phyloP scores from a whole-genome alignment of 208 protist genomes.

The Leishmania martiniquensis region DNA sequence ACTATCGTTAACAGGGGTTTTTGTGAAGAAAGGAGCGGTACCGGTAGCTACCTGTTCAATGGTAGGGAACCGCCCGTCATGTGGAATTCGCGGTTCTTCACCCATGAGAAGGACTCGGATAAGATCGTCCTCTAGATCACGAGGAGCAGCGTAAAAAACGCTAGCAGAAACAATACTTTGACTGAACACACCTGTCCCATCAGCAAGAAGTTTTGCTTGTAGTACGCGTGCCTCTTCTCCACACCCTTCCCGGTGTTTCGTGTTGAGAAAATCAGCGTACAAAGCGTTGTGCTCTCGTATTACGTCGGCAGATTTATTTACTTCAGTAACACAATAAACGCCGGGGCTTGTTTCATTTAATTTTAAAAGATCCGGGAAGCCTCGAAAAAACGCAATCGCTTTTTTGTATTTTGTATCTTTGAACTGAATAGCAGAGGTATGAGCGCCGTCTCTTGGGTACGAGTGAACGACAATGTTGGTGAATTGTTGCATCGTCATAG shows the following conservation, averaged over 20 bases:
- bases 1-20: not conserved
- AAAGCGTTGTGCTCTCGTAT: conserved; percentile 44
- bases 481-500: conserved; percentile 69
- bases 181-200: conserved; percentile 41
- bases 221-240: conserved; percentile 37
- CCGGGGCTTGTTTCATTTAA: conserved; percentile 53
- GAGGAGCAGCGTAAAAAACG: conserved; percentile 20
- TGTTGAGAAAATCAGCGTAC: conserved; percentile 46
- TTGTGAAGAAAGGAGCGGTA: conserved; percentile 11
- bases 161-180: conserved; percentile 50
- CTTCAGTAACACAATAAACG: conserved; percentile 35
- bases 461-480: conserved; percentile 46
- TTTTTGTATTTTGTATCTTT: conserved; percentile 79
- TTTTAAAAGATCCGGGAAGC: conserved; percentile 42
- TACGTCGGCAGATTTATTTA: conserved; percentile 51
- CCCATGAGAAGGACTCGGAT: conserved; percentile 21
- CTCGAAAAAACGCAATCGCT: conserved; percentile 49
- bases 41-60: conserved; percentile 25
- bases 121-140: conserved; percentile 23
- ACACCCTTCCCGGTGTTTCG: conserved; percentile 42
- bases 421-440: conserved; percentile 50
- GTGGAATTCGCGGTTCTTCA: conserved; percentile 19
- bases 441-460: conserved; percentile 43
- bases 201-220: conserved; percentile 38
- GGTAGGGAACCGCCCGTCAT: conserved; percentile 16